Evolutionary conservation across 1,284 basidiomycete genomes (phyloP).

Genomic region (Phellinidium pouzarii): DNA sequence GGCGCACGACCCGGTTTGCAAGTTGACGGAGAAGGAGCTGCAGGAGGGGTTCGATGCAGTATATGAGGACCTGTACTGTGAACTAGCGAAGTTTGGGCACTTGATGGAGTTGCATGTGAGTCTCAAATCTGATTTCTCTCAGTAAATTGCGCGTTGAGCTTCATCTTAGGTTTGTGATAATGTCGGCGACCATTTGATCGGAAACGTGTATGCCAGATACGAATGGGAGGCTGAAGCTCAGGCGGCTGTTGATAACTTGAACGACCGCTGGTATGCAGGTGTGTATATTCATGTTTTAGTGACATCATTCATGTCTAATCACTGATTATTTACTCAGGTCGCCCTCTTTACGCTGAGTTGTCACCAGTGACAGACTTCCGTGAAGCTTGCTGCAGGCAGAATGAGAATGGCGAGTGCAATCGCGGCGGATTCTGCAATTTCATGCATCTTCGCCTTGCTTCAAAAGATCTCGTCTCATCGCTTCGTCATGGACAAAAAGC

Average conservation of each 20-base stretch:
- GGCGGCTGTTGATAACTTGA: constrained; percentile 86
- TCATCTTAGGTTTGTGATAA: constrained; percentile 89
- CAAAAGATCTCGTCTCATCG: constrained; percentile 72
- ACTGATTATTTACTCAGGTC: constrained; percentile 43
- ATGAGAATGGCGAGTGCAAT: constrained; percentile 95
- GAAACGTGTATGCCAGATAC: constrained; percentile 97
- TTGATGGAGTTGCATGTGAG: constrained; percentile 90
- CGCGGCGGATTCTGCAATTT: constrained; percentile 98
- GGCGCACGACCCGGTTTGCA: constrained; percentile 84
- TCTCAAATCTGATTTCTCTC: constrained; percentile 20
- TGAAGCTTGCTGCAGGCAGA: constrained; percentile 97
- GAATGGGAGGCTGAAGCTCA: constrained; percentile 99
- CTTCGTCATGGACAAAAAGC: constrained; percentile 79
- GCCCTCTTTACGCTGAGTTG: constrained; percentile 96
- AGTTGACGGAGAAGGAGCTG: constrained; percentile 79
- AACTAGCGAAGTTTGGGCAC: constrained; percentile 92
- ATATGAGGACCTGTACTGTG: constrained; percentile 92
- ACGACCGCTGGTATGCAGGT: constrained; percentile 98
- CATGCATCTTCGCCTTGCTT: constrained; percentile 91
- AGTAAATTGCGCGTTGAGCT: neutral
- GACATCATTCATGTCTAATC: constrained; percentile 10
- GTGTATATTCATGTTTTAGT: constrained; percentile 27
- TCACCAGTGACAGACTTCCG: constrained; percentile 99
- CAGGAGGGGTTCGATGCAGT: constrained; percentile 97
- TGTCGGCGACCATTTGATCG: constrained; percentile 97